Conservation (phyloP, 306 rosid species). For the Begonia loranthoides region DNA sequence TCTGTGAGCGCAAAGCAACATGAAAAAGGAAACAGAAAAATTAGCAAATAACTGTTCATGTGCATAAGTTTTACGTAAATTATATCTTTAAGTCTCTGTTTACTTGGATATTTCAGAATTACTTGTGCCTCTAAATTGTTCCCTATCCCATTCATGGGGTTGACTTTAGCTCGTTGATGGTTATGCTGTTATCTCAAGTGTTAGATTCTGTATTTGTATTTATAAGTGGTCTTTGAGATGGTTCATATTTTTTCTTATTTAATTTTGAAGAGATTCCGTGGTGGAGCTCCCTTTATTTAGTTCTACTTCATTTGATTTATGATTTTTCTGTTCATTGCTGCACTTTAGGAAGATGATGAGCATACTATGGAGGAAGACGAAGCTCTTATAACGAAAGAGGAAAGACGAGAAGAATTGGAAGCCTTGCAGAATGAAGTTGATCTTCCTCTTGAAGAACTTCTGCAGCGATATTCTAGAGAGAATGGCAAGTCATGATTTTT, state of each 20-base stretch:
- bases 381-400: slow-evolving; percentile 67
- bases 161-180: not conserved
- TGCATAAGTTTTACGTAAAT: too few species aligned
- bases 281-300: slow-evolving; percentile 1
- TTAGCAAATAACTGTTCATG: too few species aligned
- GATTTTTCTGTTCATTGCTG: slow-evolving; percentile 15
- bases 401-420: slow-evolving; percentile 75
- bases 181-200: not conserved
- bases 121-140: too few species aligned
- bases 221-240: too few species aligned
- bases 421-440: slow-evolving; percentile 77
- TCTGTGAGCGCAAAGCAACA: not conserved
- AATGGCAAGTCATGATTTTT: slow-evolving; percentile 24
- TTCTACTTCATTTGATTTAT: not conserved
- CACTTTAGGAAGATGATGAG: slow-evolving; percentile 88
- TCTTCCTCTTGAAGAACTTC: slow-evolving; percentile 90
- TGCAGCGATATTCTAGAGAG: slow-evolving; percentile 47
- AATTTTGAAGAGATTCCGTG: not conserved
- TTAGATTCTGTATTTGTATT: not conserved
- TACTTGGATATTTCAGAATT: too few species aligned
- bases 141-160: too few species aligned
- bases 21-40: not conserved
- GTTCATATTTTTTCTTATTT: not conserved
- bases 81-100: too few species aligned
- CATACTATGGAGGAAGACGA: slow-evolving; percentile 83